A percentile compares a stretch with the other conserved stretches of the same genome.
Conservation (phyloP, 768 basidiomycete genomes). For the Panellus pusillus region DNA sequence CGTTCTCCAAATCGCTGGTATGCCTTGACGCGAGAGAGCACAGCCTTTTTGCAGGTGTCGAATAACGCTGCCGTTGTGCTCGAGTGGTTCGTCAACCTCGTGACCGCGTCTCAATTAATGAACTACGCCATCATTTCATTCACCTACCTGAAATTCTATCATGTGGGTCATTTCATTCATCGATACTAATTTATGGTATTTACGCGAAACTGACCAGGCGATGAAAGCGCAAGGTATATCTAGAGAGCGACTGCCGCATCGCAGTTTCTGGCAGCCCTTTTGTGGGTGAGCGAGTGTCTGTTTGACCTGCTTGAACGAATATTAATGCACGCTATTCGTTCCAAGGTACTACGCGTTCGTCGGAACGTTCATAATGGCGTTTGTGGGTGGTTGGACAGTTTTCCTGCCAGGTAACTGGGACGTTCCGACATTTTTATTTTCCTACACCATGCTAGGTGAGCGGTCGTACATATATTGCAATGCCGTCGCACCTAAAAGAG, state of each 20-base stretch:
- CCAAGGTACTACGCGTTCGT: slow-evolving; percentile 45
- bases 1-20: background rate
- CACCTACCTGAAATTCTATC: slow-evolving; percentile 49
- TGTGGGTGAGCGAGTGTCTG: slow-evolving; percentile 36
- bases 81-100: slow-evolving; percentile 53
- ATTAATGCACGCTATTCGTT: background rate
- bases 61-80: slow-evolving; percentile 48
- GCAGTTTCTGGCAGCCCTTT: slow-evolving; percentile 51
- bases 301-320: background rate
- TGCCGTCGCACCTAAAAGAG: background rate
- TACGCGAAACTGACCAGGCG: slow-evolving; percentile 29
- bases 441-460: slow-evolving; percentile 44
- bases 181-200: background rate
- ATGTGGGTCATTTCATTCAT: slow-evolving; percentile 29
- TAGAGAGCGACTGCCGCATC: slow-evolving; percentile 45
- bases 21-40: too few species aligned
- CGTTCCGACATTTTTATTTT: slow-evolving; percentile 48
- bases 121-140: slow-evolving; percentile 49
- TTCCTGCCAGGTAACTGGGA: slow-evolving; percentile 53
- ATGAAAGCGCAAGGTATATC: slow-evolving; percentile 45
- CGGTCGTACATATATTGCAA: background rate
- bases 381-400: slow-evolving; percentile 51
- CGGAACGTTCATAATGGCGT: slow-evolving; percentile 46
- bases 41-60: slow-evolving; percentile 51
- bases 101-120: slow-evolving; percentile 48